Conservation (phyloP, 306 rosid genomes). For the peach (Prunus persica) region DNA sequence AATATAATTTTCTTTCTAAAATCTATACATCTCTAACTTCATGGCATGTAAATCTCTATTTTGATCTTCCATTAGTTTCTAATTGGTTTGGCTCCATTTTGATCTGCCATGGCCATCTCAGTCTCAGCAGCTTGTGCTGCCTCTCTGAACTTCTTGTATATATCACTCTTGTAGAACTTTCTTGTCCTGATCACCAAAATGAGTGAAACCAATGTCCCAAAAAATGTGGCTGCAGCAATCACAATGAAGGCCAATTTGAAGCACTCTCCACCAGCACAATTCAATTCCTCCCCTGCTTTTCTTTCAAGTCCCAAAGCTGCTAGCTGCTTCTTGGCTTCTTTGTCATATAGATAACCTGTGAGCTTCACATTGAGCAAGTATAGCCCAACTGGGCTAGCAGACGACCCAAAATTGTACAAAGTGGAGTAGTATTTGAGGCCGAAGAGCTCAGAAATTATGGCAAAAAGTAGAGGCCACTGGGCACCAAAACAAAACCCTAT, state of each 20-base stretch:
- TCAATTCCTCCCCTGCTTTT: conserved; percentile 9
- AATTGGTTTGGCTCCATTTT: conserved; percentile 11
- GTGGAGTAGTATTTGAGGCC: conserved; percentile 80
- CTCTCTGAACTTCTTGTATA: conserved; percentile 42
- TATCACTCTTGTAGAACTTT: conserved; percentile 50
- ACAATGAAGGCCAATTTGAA: conserved; percentile 40
- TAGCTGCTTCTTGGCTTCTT: conserved; percentile 36
- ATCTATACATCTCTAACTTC: background rate
- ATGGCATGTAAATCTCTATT: background rate
- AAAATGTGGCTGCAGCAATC: conserved; percentile 34
- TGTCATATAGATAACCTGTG: conserved; percentile 43
- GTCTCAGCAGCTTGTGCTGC: background rate
- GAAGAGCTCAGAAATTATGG: conserved; percentile 75
- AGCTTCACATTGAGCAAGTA: conserved; percentile 41
- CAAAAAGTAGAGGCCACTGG: conserved; percentile 77
- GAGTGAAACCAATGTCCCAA: conserved; percentile 35
- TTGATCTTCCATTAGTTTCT: conserved; percentile 10
- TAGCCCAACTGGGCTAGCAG: conserved; percentile 59
- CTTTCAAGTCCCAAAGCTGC: background rate
- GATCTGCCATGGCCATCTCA: conserved; percentile 12
- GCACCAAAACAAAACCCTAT: conserved; percentile 84
- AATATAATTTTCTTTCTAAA: background rate
- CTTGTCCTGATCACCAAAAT: conserved; percentile 44
- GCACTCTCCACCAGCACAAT: conserved; percentile 35
- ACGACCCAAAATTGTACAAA: conserved; percentile 67